phyloP scores from a whole-genome alignment of 2,329 filamentous ascomycete species.

The Colletotrichum sidae region DNA sequence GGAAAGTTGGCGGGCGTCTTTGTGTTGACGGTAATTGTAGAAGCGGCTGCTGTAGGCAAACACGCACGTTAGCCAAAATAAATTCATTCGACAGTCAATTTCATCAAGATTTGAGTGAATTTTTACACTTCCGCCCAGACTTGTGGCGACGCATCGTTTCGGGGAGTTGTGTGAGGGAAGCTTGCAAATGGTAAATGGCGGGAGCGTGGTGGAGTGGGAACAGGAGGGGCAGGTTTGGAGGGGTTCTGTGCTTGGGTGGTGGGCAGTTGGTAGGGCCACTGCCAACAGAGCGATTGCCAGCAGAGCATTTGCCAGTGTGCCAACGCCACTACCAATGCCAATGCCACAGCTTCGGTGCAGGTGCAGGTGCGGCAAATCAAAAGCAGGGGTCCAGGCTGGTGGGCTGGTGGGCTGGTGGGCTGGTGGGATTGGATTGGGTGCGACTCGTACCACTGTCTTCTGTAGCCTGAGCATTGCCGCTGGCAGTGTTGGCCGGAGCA shows the following conservation, averaged over 20 bases:
- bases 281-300: too few species aligned
- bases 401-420: slow-evolving; percentile 22
- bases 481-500: slow-evolving; percentile 43
- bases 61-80: slow-evolving; percentile 45
- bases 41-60: slow-evolving; percentile 47
- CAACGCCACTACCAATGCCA: too few species aligned
- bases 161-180: too few species aligned
- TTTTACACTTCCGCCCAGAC: background rate
- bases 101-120: background rate
- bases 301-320: too few species aligned
- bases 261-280: background rate
- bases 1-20: slow-evolving; percentile 66
- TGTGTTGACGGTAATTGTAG: slow-evolving; percentile 65
- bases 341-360: too few species aligned
- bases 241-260: slow-evolving; percentile 39
- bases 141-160: too few species aligned
- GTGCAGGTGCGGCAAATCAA: slow-evolving; percentile 9
- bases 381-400: background rate
- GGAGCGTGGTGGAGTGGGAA: slow-evolving; percentile 22
- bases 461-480: slow-evolving; percentile 43
- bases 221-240: slow-evolving; percentile 46
- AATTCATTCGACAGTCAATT: slow-evolving; percentile 1
- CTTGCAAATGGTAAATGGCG: too few species aligned
- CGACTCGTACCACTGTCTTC: slow-evolving; percentile 54
- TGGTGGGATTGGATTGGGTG: slow-evolving; percentile 40